Evolutionary conservation across 2,329 filamentous ascomycete genomes (phyloP).

Genomic region (Colletotrichum brevisporum): DNA sequence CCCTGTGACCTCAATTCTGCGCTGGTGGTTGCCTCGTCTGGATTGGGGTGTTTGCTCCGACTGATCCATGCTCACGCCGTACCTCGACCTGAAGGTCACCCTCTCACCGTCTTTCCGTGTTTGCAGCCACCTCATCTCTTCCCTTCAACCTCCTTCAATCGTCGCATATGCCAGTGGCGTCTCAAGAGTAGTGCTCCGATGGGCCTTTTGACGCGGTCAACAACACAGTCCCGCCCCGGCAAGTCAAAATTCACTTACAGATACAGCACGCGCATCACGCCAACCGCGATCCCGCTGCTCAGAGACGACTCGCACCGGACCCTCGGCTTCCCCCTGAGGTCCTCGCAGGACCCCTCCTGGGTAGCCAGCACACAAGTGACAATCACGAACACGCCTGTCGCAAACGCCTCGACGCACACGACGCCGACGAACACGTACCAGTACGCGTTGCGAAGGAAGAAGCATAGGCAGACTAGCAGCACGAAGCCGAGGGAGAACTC

Average conservation of each 20-base stretch:
- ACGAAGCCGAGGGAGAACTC: not conserved
- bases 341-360: not conserved
- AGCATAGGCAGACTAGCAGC: not conserved
- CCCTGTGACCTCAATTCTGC: not conserved
- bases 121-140: not conserved
- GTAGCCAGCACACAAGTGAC: not conserved
- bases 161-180: not conserved
- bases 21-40: constrained; percentile 10
- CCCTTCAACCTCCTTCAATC: not conserved
- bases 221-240: not conserved
- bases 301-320: not conserved
- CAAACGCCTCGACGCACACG: not conserved
- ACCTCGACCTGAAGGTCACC: no score
- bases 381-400: constrained; percentile 1
- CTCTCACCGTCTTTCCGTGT: no score
- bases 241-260: constrained; percentile 6
- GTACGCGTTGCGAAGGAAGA: not conserved
- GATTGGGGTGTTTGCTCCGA: not conserved
- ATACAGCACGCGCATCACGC: constrained; percentile 1
- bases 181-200: not conserved
- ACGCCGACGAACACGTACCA: not conserved
- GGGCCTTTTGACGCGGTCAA: not conserved
- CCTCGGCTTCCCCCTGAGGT: not conserved
- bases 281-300: not conserved
- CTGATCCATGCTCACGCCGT: not conserved